A percentile compares a stretch with the other conserved stretches of the same genome.
phyloP scores from a whole-genome alignment of 192 early-diverging fungal species.

The Cetraspora pellucida region DNA sequence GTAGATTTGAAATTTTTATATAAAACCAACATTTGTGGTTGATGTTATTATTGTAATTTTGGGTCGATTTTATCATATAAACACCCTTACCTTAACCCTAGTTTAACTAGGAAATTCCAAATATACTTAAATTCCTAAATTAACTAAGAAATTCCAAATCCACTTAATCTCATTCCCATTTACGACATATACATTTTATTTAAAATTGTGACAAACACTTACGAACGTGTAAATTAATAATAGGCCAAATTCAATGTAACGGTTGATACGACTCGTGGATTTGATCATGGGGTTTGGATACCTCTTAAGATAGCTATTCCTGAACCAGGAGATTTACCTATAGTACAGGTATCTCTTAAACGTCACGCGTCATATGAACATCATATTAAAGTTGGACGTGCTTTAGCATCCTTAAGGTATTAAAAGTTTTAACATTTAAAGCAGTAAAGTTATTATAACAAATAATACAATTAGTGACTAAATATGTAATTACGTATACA shows the following conservation, averaged over 20 bases:
- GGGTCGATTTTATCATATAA: too few species aligned
- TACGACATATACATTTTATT: too few species aligned
- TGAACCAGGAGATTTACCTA: conserved; percentile 56
- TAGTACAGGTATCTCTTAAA: conserved; percentile 67
- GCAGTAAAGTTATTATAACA: too few species aligned
- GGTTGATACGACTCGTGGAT: conserved; percentile 54
- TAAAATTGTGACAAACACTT: too few species aligned
- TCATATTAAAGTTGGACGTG: conserved; percentile 59
- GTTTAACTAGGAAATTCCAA: too few species aligned
- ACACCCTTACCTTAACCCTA: too few species aligned
- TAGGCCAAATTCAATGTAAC: conserved; percentile 51
- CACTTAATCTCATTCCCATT: too few species aligned
- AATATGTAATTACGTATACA: not conserved
- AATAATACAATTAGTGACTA: not conserved
- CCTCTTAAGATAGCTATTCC: conserved; percentile 65
- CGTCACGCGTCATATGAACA: conserved; percentile 54
- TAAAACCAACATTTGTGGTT: too few species aligned
- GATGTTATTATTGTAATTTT: too few species aligned
- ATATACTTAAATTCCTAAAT: too few species aligned
- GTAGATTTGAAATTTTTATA: too few species aligned
- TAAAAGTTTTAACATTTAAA: not conserved
- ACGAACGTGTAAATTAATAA: not conserved
- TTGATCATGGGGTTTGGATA: conserved; percentile 76
- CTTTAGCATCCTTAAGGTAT: conserved; percentile 51
- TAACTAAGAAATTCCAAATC: too few species aligned